Conservation (phyloP, 192 early-diverging fungal species). For the Coemansia guatemalensis region DNA sequence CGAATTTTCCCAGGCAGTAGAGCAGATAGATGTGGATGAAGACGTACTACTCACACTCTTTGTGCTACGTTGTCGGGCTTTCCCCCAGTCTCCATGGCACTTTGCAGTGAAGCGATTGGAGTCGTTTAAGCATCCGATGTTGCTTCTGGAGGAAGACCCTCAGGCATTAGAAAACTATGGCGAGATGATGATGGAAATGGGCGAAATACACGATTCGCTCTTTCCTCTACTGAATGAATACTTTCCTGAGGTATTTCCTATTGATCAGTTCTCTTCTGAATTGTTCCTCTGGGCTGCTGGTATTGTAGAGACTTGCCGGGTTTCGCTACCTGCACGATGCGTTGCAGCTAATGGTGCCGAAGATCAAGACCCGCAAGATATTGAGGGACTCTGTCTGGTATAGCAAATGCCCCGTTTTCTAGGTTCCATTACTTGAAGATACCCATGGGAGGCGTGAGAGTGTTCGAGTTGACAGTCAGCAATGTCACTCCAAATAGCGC, state of each 20-base stretch:
- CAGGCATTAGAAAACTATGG: conserved; percentile 8
- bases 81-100: conserved; percentile 23
- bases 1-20: conserved; percentile 21
- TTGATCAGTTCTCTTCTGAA: conserved; percentile 22
- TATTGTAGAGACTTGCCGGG: conserved; percentile 29
- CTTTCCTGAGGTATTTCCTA: conserved; percentile 34
- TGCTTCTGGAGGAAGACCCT: conserved; percentile 6
- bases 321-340: conserved; percentile 11
- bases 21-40: conserved; percentile 30
- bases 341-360: background rate
- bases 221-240: conserved; percentile 44
- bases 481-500: too few species aligned
- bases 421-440: background rate
- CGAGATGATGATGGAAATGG: conserved; percentile 34
- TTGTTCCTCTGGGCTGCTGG: conserved; percentile 51
- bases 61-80: conserved; percentile 15
- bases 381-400: conserved; percentile 32
- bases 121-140: conserved; percentile 35
- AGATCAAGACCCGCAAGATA: background rate
- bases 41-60: conserved; percentile 34
- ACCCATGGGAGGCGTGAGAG: background rate
- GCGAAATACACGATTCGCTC: conserved; percentile 35
- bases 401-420: background rate
- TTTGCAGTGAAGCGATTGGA: conserved; percentile 17
- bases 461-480: background rate